Percentiles rank a stretch among this genome's conserved stretches.
These are phyloP conservation scores for Hypoxylon lienhwacheense DNA, from an alignment of 495 filamentous ascomycete species.

Conservation along the genomic window DNA sequence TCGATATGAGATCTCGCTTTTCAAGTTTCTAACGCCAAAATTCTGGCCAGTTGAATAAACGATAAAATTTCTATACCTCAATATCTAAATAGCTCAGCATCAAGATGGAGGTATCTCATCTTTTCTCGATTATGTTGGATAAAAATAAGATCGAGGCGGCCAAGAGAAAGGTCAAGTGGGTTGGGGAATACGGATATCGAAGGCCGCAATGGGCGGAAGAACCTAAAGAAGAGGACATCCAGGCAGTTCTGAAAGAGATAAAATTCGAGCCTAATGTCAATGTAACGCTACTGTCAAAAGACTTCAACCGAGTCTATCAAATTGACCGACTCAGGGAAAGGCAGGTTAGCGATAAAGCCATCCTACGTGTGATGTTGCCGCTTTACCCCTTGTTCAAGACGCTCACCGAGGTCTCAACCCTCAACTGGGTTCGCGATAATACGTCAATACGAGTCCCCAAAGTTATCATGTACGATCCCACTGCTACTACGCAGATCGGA, in stretches of 20 bases:
- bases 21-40: too few species aligned
- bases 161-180: background rate
- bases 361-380: slow-evolving; percentile 2
- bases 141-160: background rate
- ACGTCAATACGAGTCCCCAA: background rate
- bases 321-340: background rate
- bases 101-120: too few species aligned
- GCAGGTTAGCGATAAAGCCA: background rate
- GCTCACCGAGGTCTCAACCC: background rate
- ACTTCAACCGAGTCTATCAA: background rate
- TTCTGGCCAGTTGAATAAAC: too few species aligned
- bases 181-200: background rate
- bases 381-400: background rate
- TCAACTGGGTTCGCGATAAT: background rate
- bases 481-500: background rate
- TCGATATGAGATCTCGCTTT: too few species aligned
- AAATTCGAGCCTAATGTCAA: background rate
- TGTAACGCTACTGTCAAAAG: background rate
- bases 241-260: background rate
- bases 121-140: too few species aligned
- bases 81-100: too few species aligned
- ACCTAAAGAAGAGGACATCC: slow-evolving; percentile 2
- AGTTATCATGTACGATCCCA: background rate
- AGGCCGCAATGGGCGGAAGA: background rate
- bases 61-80: too few species aligned